Base-by-base conservation (phyloP, 306 rosid genomes). In the Ziziphus jujuba region DNA sequence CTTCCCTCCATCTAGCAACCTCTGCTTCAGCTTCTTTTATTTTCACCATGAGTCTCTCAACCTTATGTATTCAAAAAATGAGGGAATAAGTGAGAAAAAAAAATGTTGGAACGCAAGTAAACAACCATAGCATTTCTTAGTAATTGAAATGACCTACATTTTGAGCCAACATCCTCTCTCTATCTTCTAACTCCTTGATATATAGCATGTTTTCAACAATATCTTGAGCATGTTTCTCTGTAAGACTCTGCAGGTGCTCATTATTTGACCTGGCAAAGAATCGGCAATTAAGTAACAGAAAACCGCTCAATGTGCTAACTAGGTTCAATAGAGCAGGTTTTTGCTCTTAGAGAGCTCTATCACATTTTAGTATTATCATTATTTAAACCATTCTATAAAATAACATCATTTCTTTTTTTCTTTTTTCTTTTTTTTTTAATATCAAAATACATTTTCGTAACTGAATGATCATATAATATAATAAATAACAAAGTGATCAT, bases 1-100 rank as follows among this genome's bases (percentile, higher is more conserved):
- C 97, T 75, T 88, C 84, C 73, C 87, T 91, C 97, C 96, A 91
- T 77, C 97, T 88, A 59, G 78, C 80, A 79, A 86, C 85, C 72
- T 88, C 95, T 31, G 83, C 87, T 59, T 88, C 89, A 0, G 85
- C 68, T 75, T 83, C 87, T 63, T 84, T 82, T 22, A 82, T 79
- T 82, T 81, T 87, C 31, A 65, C 59, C 24, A 66, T 57, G 68
- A 80, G 80, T 67, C 81, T 89, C 59, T 91, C 92, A 62, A 84
- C 84, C 95, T 90, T 77, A 69, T n/a, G n/a, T 15, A 68, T 60
- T 48, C 47, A 28, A 53, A 49, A 71, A 67, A 75, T 44, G 25
- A 59, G 73, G 71, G 70, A 25, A 65, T 51, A 78, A 40, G 33
- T 45, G 59, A 77, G 75, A 59, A 55, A 79, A 68, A 56, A n/a